A percentile compares a stretch with the other conserved stretches of the same genome.
Conservation (phyloP, 192 early-diverging fungal genomes). For the Dimargaris xerosporica region DNA sequence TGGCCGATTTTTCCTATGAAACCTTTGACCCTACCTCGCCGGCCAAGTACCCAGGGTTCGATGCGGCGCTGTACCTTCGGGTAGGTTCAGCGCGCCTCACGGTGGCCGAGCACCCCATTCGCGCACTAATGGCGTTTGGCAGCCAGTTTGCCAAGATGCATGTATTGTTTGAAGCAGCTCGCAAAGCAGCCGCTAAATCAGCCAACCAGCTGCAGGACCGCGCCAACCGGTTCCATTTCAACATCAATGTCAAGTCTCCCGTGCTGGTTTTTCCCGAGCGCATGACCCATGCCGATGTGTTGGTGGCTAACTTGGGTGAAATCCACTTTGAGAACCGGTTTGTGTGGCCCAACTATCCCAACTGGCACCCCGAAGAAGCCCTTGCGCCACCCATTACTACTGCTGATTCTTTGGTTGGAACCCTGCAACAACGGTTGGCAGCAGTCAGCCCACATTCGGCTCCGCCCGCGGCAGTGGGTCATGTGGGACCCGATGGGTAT, state of each 20-base stretch:
- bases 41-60: constrained; percentile 66
- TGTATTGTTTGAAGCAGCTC: constrained; percentile 69
- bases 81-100: constrained; percentile 69
- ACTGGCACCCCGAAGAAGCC: background rate
- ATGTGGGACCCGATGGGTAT: constrained; percentile 10
- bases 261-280: constrained; percentile 66
- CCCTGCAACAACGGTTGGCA: background rate
- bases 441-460: constrained; percentile 6
- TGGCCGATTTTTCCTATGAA: constrained; percentile 79
- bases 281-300: constrained; percentile 36
- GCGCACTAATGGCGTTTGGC: constrained; percentile 56
- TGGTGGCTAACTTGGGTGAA: constrained; percentile 71
- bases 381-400: background rate
- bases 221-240: constrained; percentile 64
- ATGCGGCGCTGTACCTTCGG: constrained; percentile 54
- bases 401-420: background rate
- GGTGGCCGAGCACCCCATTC: constrained; percentile 62
- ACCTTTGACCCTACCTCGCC: constrained; percentile 41
- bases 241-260: constrained; percentile 70
- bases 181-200: constrained; percentile 63
- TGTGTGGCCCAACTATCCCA: constrained; percentile 14
- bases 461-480: background rate
- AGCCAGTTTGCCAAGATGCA: constrained; percentile 83
- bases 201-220: constrained; percentile 63
- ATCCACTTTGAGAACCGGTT: constrained; percentile 73